phyloP scores from a whole-genome alignment of 495 filamentous ascomycete species.

The Evernia prunastri region DNA sequence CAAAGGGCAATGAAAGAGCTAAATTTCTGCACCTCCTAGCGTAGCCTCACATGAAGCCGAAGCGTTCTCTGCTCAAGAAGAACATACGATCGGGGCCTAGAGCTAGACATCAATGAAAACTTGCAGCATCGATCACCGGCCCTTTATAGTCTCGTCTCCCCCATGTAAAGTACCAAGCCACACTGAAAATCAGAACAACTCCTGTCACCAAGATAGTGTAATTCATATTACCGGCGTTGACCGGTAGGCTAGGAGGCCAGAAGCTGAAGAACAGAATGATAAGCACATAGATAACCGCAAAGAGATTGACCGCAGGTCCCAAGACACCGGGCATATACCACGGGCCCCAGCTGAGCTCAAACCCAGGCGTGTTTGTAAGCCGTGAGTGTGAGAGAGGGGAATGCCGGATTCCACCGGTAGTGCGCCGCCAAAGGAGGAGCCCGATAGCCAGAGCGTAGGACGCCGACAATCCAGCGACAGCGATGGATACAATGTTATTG shows the following conservation, averaged over 20 bases:
- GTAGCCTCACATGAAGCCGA: too few relatives aligned
- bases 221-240: slow-evolving; percentile 41
- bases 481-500: slow-evolving; percentile 39
- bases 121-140: slow-evolving; percentile 27
- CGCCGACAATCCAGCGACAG: slow-evolving; percentile 34
- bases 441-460: slow-evolving; percentile 38
- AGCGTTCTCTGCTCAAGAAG: too few relatives aligned
- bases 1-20: too few relatives aligned
- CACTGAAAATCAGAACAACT: slow-evolving; percentile 35
- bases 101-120: neutral
- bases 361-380: neutral
- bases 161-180: slow-evolving; percentile 37
- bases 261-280: slow-evolving; percentile 42
- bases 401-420: slow-evolving; percentile 31
- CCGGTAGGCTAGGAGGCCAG: slow-evolving; percentile 39
- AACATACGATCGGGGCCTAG: too few relatives aligned
- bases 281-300: slow-evolving; percentile 37
- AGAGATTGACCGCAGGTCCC: slow-evolving; percentile 40
- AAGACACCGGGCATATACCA: slow-evolving; percentile 31
- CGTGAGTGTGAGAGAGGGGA: slow-evolving; percentile 13
- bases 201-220: slow-evolving; percentile 41
- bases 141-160: slow-evolving; percentile 34
- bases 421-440: slow-evolving; percentile 45
- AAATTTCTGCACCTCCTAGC: too few relatives aligned
- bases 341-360: slow-evolving; percentile 27